A percentile compares a stretch with the other conserved stretches of the same genome.
phyloP scores from a whole-genome alignment of 140 eudicot genomes.

The Stevia rebaudiana region DNA sequence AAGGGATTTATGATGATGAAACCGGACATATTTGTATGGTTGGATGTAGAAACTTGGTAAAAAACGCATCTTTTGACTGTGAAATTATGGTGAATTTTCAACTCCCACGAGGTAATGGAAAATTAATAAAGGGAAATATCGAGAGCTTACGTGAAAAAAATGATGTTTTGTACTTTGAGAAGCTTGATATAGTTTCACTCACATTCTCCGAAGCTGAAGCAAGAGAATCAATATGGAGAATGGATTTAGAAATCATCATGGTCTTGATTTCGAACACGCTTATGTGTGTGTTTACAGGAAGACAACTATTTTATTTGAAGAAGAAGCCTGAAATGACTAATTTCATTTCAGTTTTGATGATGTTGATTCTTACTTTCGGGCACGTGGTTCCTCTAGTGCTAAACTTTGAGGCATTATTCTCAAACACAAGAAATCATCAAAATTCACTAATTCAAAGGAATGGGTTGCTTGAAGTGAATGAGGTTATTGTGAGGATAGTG shows the following conservation, averaged over 20 bases:
- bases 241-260: constrained; percentile 60
- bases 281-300: constrained; percentile 38
- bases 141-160: constrained; percentile 34
- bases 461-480: constrained; percentile 56
- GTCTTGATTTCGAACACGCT: constrained; percentile 63
- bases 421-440: constrained; percentile 12
- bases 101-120: constrained; percentile 26
- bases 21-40: constrained; percentile 60
- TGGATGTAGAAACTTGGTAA: constrained; percentile 45
- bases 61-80: constrained; percentile 34
- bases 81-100: constrained; percentile 44
- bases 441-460: constrained; percentile 14
- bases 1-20: constrained; percentile 53
- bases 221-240: constrained; percentile 47
- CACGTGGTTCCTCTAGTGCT: constrained; percentile 58
- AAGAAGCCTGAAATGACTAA: constrained; percentile 36
- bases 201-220: constrained; percentile 15
- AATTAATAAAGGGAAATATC: constrained; percentile 39
- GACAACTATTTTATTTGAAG: constrained; percentile 42
- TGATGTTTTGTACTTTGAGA: constrained; percentile 44
- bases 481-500: constrained; percentile 45
- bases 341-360: constrained; percentile 43
- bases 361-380: constrained; percentile 50
- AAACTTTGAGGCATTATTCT: constrained; percentile 56
- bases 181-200: constrained; percentile 22